Conservation (phyloP, 345 rosid genomes). For the Lenwebbia sp. region DNA sequence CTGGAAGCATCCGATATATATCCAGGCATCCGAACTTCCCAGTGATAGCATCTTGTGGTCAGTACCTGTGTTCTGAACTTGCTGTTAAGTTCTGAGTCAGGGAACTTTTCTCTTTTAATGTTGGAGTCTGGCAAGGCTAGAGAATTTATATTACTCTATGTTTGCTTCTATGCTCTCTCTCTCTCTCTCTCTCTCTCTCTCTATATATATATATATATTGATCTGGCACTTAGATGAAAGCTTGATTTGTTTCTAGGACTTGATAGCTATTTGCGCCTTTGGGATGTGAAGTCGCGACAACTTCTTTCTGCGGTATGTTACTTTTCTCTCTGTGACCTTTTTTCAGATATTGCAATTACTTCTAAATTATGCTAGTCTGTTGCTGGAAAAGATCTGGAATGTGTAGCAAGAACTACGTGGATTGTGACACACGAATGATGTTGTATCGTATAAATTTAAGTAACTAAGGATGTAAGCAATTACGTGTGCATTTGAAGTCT, state of each 20-base stretch:
- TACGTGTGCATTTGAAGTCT: neutral
- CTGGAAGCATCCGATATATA: conserved; percentile 85
- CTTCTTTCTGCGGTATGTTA: conserved; percentile 68
- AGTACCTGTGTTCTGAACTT: conserved; percentile 5
- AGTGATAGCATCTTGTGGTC: conserved; percentile 90
- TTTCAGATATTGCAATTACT: neutral
- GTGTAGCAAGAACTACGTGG: neutral
- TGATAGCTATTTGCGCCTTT: conserved; percentile 81
- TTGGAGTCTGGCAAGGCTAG: neutral
- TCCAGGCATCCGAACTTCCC: conserved; percentile 69
- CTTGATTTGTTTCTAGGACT: conserved; percentile 36
- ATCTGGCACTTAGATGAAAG: neutral
- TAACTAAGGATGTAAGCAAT: neutral
- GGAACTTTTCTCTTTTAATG: neutral
- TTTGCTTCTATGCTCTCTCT: neutral
- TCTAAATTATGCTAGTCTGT: neutral
- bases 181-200: neutral
- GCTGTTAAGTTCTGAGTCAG: neutral
- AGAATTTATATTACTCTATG: neutral
- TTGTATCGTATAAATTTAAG: neutral
- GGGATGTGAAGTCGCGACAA: conserved; percentile 71
- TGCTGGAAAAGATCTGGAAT: neutral
- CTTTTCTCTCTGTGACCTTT: neutral
- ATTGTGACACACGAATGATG: neutral
- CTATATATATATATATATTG: neutral